These are phyloP conservation scores for Mycosarcoma maydis DNA, from an alignment of 1,284 basidiomycete genomes.

Conservation along the genomic window DNA sequence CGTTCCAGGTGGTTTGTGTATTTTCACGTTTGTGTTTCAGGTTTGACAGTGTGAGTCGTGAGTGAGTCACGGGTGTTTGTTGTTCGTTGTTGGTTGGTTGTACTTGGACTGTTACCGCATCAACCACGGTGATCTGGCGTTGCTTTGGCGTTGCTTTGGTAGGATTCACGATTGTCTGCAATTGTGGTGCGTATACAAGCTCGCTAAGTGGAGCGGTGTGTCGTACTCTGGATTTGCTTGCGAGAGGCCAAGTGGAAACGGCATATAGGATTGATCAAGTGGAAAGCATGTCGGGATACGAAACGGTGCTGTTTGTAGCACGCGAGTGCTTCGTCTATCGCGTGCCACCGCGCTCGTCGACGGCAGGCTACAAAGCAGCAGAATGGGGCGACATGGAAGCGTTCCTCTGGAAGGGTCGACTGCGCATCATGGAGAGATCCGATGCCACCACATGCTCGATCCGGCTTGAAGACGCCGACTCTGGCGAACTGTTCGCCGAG, in stretches of 20 bases:
- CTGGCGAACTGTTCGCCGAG: conserved; percentile 81
- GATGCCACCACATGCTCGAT: conserved; percentile 50
- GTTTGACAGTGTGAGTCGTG: too few species aligned
- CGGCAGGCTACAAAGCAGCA: conserved; percentile 69
- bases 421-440: conserved; percentile 78
- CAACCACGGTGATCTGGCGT: background rate
- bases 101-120: conserved; percentile 3
- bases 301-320: conserved; percentile 84
- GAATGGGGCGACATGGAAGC: conserved; percentile 76
- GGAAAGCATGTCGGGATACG: conserved; percentile 69
- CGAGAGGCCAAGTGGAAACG: too few species aligned
- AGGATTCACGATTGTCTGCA: too few species aligned
- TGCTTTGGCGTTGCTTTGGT: too few species aligned
- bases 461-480: conserved; percentile 56
- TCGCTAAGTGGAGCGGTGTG: too few species aligned
- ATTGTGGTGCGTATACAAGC: too few species aligned
- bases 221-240: too few species aligned
- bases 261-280: background rate
- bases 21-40: too few species aligned
- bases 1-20: conserved; percentile 11
- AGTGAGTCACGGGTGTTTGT: too few species aligned
- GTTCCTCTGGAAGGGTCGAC: conserved; percentile 88
- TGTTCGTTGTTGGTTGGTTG: background rate
- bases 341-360: conserved; percentile 77
- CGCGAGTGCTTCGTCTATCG: conserved; percentile 78